Conservation (phyloP, 2,329 filamentous ascomycete genomes). For the Paradendryphiella salina region DNA sequence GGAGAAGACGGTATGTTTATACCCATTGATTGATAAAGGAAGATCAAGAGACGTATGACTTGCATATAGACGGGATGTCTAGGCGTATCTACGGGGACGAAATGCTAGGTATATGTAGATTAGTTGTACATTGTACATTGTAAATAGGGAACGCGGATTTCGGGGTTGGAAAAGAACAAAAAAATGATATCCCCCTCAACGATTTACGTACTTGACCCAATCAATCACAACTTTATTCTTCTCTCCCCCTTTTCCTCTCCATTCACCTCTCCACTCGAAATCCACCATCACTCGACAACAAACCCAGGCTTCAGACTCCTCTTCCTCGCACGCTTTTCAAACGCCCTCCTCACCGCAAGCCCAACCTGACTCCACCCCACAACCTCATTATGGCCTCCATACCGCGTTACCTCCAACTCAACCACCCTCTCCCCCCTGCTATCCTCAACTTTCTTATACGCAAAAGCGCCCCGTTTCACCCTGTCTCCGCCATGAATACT, state of each 20-base stretch:
- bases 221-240: neutral
- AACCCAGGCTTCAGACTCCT: conserved; percentile 29
- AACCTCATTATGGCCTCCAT: conserved; percentile 66
- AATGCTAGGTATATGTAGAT: conserved; percentile 13
- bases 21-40: neutral
- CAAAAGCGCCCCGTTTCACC: conserved; percentile 44
- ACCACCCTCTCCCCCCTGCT: conserved; percentile 35
- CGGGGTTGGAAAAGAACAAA: conserved; percentile 6
- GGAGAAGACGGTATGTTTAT: neutral
- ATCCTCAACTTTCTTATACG: conserved; percentile 40
- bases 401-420: conserved; percentile 50
- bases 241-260: neutral
- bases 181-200: conserved; percentile 20
- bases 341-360: conserved; percentile 67
- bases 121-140: conserved; percentile 25
- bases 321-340: conserved; percentile 61
- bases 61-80: conserved; percentile 26
- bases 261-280: neutral
- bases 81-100: conserved; percentile 14
- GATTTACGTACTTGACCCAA: too few species aligned
- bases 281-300: conserved; percentile 30
- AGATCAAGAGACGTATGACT: conserved; percentile 5
- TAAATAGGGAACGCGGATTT: conserved; percentile 6
- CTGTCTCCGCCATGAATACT: conserved; percentile 39
- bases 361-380: conserved; percentile 67